These are phyloP conservation scores for Candida cerambycidarum DNA, from an alignment of 805 yeast species.

Conservation along the genomic window DNA sequence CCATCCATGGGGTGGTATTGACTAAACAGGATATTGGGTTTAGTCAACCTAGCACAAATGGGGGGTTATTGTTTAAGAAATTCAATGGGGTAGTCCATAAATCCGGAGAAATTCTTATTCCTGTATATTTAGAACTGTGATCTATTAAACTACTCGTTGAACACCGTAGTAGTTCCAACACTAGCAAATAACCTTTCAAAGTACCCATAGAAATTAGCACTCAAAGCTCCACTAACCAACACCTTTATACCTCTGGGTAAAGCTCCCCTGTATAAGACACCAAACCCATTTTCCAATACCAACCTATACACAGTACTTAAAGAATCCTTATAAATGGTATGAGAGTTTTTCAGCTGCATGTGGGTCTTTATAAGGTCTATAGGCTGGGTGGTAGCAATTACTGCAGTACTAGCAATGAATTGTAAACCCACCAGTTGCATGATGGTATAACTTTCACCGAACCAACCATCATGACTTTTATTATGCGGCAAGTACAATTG, in stretches of 20 bases:
- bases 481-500: conserved; percentile 63
- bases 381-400: conserved; percentile 81
- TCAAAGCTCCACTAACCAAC: conserved; percentile 41
- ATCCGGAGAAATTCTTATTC: conserved; percentile 49
- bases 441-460: conserved; percentile 43
- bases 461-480: conserved; percentile 37
- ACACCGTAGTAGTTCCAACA: conserved; percentile 32
- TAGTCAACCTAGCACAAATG: conserved; percentile 71
- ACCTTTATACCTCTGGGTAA: conserved; percentile 42
- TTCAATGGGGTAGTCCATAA: conserved; percentile 59
- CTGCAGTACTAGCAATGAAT: conserved; percentile 63
- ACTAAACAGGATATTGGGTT: conserved; percentile 53
- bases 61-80: conserved; percentile 55
- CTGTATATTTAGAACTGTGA: conserved; percentile 43
- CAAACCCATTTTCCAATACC: conserved; percentile 32
- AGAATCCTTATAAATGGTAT: conserved; percentile 56
- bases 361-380: conserved; percentile 84
- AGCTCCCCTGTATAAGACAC: conserved; percentile 34
- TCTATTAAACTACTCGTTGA: neutral
- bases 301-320: conserved; percentile 44
- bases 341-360: conserved; percentile 76
- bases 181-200: conserved; percentile 31
- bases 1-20: conserved; percentile 50
- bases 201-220: conserved; percentile 38
- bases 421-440: conserved; percentile 52